Evolutionary conservation across 805 yeast species (phyloP).

Genomic region (Metschnikowia rubicola): DNA sequence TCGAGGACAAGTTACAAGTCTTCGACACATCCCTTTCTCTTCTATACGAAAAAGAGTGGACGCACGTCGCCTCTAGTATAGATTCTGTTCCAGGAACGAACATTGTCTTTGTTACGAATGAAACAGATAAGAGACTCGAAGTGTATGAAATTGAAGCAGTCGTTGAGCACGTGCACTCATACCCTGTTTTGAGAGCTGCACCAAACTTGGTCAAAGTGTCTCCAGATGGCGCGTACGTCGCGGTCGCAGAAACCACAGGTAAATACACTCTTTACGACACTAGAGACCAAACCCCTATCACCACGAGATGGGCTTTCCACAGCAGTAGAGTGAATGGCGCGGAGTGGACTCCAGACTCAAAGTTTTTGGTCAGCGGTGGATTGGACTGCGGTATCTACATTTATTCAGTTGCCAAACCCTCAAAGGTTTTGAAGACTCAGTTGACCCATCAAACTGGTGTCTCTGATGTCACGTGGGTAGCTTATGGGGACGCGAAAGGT

Average conservation of each 20-base stretch:
- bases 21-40: constrained; percentile 15
- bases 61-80: constrained; percentile 24
- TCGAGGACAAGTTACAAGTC: constrained; percentile 28
- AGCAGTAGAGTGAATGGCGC: constrained; percentile 76
- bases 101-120: constrained; percentile 30
- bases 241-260: constrained; percentile 85
- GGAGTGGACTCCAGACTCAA: constrained; percentile 73
- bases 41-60: constrained; percentile 18
- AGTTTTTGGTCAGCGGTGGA: constrained; percentile 73
- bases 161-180: constrained; percentile 28
- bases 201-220: constrained; percentile 67
- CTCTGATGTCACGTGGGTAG: constrained; percentile 67
- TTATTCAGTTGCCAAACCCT: constrained; percentile 76
- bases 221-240: constrained; percentile 63
- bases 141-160: constrained; percentile 44
- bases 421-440: constrained; percentile 65
- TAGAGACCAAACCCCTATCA: constrained; percentile 51
- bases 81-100: constrained; percentile 21
- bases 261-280: constrained; percentile 73
- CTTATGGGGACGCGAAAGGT: constrained; percentile 29
- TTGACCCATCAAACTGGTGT: constrained; percentile 92
- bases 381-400: constrained; percentile 78
- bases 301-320: constrained; percentile 96
- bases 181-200: constrained; percentile 51
- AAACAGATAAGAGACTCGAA: constrained; percentile 28